Evolutionary conservation across 1,139 yeast species (phyloP).

Genomic region (Ogataea hybrid): DNA sequence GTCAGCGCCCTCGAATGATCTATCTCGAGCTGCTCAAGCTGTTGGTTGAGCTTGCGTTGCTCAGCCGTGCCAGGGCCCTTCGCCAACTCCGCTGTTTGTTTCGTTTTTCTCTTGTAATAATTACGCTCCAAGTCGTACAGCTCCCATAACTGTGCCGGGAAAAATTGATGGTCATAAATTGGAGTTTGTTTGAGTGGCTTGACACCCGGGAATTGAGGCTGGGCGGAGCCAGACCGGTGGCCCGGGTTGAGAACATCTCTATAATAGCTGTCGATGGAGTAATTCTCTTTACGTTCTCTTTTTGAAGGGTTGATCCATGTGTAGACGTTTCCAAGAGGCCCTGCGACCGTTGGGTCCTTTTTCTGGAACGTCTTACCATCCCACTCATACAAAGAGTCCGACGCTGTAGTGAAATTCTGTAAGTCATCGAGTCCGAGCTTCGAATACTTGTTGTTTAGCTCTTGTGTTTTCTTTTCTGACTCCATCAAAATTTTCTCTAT

Average conservation of each 20-base stretch:
- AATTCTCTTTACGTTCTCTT: conserved; percentile 76
- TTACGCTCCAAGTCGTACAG: conserved; percentile 66
- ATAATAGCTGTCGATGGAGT: conserved; percentile 75
- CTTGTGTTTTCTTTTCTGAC: conserved; percentile 63
- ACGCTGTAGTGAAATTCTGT: conserved; percentile 61
- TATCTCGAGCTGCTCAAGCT: conserved; percentile 59
- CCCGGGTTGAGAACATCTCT: conserved; percentile 75
- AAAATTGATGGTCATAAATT: conserved; percentile 73
- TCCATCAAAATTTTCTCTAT: conserved; percentile 57
- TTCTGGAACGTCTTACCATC: conserved; percentile 79
- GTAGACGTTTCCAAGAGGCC: conserved; percentile 34
- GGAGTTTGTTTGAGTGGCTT: conserved; percentile 68
- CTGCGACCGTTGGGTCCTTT: conserved; percentile 46
- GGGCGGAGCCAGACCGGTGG: conserved; percentile 39
- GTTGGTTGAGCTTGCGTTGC: conserved; percentile 51
- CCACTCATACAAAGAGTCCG: conserved; percentile 76
- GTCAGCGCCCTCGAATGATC: conserved; percentile 64
- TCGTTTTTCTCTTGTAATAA: conserved; percentile 51
- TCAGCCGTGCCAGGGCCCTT: conserved; percentile 42
- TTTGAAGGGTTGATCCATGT: conserved; percentile 74
- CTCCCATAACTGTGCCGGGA: conserved; percentile 57
- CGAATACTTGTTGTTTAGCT: conserved; percentile 61
- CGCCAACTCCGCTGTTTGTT: conserved; percentile 45
- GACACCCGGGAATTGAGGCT: conserved; percentile 44
- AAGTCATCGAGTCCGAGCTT: conserved; percentile 71